phyloP scores from a whole-genome alignment of 257 asterid species.

The Echites panduratus region DNA sequence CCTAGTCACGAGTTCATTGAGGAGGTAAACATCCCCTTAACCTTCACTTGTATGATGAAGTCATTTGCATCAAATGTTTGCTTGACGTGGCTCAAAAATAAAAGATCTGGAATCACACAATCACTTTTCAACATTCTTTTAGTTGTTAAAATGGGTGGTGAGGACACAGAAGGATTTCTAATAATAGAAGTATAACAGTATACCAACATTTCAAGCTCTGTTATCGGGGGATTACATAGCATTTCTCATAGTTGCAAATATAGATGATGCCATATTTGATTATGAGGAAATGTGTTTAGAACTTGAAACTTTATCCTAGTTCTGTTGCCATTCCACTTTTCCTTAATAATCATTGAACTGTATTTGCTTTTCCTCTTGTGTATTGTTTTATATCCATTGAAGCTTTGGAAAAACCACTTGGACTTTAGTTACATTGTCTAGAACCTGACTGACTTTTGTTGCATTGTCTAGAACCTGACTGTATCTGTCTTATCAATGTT shows the following conservation, averaged over 20 bases:
- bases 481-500: not conserved
- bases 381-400: slow-evolving; percentile 1
- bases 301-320: slow-evolving; percentile 1
- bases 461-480: not conserved
- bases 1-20: slow-evolving; percentile 64
- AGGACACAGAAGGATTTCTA: not conserved
- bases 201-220: not conserved
- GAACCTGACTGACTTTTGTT: not conserved
- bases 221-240: not conserved
- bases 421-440: not conserved
- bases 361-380: slow-evolving; percentile 6
- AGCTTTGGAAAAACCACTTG: slow-evolving; percentile 5
- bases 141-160: too few relatives aligned
- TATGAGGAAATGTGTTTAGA: not conserved
- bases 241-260: not conserved
- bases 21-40: slow-evolving; percentile 43
- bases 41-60: not conserved
- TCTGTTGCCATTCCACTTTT: not conserved
- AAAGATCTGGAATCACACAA: not conserved
- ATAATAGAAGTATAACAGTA: not conserved
- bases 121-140: not conserved
- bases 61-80: slow-evolving; percentile 2
- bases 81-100: slow-evolving; percentile 1
- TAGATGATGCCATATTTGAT: not conserved
- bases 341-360: not conserved